These are phyloP conservation scores for Salix viminalis DNA, from an alignment of 345 rosid genomes.

Conservation along the genomic window DNA sequence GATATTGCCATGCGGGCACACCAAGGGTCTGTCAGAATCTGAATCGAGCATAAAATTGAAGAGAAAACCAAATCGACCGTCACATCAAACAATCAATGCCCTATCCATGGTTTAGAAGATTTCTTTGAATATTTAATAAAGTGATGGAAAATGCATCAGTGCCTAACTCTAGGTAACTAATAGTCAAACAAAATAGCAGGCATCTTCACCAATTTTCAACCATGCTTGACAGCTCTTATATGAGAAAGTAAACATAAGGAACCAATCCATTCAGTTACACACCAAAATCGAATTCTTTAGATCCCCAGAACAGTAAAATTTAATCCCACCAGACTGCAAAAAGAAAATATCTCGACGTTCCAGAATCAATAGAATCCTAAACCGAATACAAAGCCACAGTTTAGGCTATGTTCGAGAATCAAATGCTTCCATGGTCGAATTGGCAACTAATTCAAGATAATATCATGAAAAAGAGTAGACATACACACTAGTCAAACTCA, in stretches of 20 bases:
- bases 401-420: background rate
- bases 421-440: background rate
- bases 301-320: background rate
- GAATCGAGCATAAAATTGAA: background rate
- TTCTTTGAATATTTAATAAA: background rate
- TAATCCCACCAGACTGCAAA: background rate
- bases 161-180: conserved; percentile 3
- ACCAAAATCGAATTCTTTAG: background rate
- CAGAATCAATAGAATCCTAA: background rate
- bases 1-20: background rate
- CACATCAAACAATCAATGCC: background rate
- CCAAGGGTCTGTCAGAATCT: background rate
- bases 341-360: background rate
- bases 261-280: background rate
- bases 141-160: background rate
- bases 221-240: background rate
- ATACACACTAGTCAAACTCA: background rate
- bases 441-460: background rate
- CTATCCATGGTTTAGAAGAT: background rate
- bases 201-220: background rate
- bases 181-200: background rate
- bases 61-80: background rate
- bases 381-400: background rate
- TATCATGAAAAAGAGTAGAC: background rate
- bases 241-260: background rate